Evolutionary conservation across 495 filamentous ascomycete genomes (phyloP), one percentile per base, ranked within the genome.

Genomic region (Daldinia caldariorum): DNA sequence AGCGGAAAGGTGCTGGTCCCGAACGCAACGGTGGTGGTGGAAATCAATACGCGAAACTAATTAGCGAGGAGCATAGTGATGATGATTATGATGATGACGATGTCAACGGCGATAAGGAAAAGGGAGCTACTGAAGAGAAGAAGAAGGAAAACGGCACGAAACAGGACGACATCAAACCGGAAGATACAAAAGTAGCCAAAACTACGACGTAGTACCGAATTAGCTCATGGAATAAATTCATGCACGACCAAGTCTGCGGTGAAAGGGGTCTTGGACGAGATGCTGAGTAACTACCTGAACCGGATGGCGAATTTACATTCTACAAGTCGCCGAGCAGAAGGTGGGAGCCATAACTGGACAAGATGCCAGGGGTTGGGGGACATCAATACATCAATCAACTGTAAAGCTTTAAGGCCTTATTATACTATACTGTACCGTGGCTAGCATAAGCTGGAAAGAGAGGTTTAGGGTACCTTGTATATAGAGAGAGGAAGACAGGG

Each of bases 111-210:
- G 26, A 26, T 26, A 3, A 26, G 3, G 26, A 26, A 26, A 26
- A 49, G n/a, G 22, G 6, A 51, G 34, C 49, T 41, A 29, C 57
- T 6, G 45, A 61, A 26, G 39, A n/a, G 5, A 72, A 51, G 26
- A 35, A 35, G 34, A 72, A 51, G 26, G 9, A 35, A 5, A 10
- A 35, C 34, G 34, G 34, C 34, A 7, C 34, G 9, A 35, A 35
- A 35, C 34, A 35, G 6, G 43, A 47, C 14, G 57, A 62, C 8
- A 18, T 41, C 12, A 43, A 54, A 41, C 20, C 18, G 22, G 56
- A 69, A 37, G 61, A 62, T 12, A 20, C 54, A 18, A 65, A 65
- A 45, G 22, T 38, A 10, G 35, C 64, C 14, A 56, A 63, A 66
- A 59, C 57, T 10, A 54, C 59, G 2, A 35, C 59, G 35, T 63